Base-by-base conservation (phyloP, 768 basidiomycete genomes). In the Hemileccinum rubropunctum region DNA sequence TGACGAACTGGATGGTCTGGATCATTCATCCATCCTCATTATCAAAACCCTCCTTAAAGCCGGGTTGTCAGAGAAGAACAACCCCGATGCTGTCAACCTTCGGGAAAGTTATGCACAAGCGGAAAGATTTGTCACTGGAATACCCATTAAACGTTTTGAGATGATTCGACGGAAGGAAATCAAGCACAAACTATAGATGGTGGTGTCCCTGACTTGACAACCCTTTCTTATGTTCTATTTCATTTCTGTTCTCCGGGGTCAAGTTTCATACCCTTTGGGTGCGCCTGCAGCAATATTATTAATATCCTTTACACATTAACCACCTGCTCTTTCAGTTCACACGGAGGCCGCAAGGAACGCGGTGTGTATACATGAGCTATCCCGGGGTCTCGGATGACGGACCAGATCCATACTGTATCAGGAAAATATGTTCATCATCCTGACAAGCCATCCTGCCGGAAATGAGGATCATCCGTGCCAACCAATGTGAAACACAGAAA, bases 101-200 rank as follows among this genome's bases (percentile, higher is more conserved):
- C 74, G 85, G 40, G 85, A 88, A 66, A 83, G 81, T 46, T 86
- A 85, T 60, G 83, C 80, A 11, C 86, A 88, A 68, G 84, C 84
- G 3, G 80, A 78, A 41, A 74, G 79, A 43, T 78, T 87, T 59
- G 78, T 75, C 5, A 84, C 78, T 47, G 85, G 84, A 1, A 66
- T 81, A 35, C 86, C 86, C 10, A 33, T 50, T 1, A 63, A 65
- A 52, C 77, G 78, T 40, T 89, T 88, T 55, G 66, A 56, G 20
- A 76, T 73, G 62, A 76, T 88, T 48, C 77, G 82, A 17, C 74
- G 61, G 42, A 85, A 80, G 59, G 82, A 87, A 65, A 79, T 86
- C 55, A 82, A 70, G 54, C 84, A 86, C 59, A 86, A 84, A 57
- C 63, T 86, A 33, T 86, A 61, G 48, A 30, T 23, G 23, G 23